Evolutionary conservation across 2,329 filamentous ascomycete species (phyloP).

Genomic region (Ascocoryne sarcoides): DNA sequence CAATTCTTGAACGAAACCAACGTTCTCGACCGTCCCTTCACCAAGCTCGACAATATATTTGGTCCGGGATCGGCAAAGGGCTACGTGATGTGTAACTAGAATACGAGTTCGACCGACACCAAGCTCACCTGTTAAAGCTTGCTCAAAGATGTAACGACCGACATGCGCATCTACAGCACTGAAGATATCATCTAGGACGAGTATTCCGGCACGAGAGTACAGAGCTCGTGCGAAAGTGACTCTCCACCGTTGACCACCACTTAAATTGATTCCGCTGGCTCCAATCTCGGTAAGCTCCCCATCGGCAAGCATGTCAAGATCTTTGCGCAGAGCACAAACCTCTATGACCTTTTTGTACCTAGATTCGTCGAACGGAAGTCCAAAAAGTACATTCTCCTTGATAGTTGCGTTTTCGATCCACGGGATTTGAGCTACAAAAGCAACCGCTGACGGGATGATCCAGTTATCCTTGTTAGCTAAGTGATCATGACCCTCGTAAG

Average conservation of each 20-base stretch:
- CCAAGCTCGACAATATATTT: constrained; percentile 60
- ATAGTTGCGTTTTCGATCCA: constrained; percentile 82
- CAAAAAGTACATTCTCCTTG: constrained; percentile 70
- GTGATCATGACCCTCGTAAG: constrained; percentile 48
- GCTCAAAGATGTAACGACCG: constrained; percentile 68
- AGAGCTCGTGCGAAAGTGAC: constrained; percentile 71
- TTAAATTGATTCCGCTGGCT: constrained; percentile 76
- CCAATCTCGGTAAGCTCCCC: constrained; percentile 76
- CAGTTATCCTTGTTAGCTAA: constrained; percentile 54
- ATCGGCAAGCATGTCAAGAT: constrained; percentile 66
- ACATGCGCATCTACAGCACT: constrained; percentile 74
- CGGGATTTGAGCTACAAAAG: constrained; percentile 62
- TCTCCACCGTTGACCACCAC: constrained; percentile 76
- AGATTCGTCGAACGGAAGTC: constrained; percentile 57
- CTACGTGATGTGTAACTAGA: constrained; percentile 72
- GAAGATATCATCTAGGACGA: constrained; percentile 78
- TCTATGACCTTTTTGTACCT: constrained; percentile 63
- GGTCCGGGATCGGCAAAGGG: constrained; percentile 57
- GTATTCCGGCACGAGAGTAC: constrained; percentile 68
- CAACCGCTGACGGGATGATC: constrained; percentile 61
- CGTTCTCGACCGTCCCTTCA: neutral
- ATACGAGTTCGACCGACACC: constrained; percentile 64
- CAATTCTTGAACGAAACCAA: constrained; percentile 56
- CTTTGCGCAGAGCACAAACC: constrained; percentile 66
- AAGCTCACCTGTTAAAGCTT: constrained; percentile 64